Base-by-base conservation (phyloP, 2,329 filamentous ascomycete species). In the Ambrosiella beaveri region DNA sequence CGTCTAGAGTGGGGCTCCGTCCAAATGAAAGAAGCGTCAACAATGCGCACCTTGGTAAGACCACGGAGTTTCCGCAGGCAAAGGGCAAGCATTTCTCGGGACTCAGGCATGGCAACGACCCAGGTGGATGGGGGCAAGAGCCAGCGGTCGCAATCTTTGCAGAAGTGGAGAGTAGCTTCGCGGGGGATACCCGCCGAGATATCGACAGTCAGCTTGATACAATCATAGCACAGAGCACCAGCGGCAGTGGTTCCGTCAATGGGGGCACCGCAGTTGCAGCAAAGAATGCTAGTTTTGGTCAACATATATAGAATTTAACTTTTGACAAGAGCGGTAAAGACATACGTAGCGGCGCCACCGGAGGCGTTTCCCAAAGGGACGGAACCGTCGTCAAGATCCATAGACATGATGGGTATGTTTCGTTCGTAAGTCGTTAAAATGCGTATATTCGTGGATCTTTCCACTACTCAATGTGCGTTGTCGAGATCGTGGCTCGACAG, bases 21-120 rank as follows among this genome's bases (percentile, higher is more conserved):
- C 93, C 93, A 98, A 67, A 97, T 86, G 68, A 97, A 98, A 65
- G 82, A 86, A 52, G 93, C 93, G 68, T 98, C 93, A 66, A 96
- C 90, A 66, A 98, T 93, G 62, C 93, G 80, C 64, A 95, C 87
- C 74, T 93, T 95, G 69, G 84, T 82, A 62, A 98, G 73, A 37
- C 90, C 90, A 63, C 86, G 78, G 62, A 98, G 73, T 70, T 93
- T 94, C 68, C 88, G 84, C 63, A 98, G 75, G 71, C 93, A 98
- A 52, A 98, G 74, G 5, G 93, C 90, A 57, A 98, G 78, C 59
- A 98, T 77, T 73, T 98, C 93, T 71, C 90, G 83, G 49, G 88
- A 95, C 71, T 98, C 93, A 58, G 81, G 88, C 17, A 79, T 71
- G 19, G 93, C 93, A 53, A 86, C 81, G 59, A 96, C 77, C 91